Evolutionary conservation across 1,284 basidiomycete species (phyloP), one percentile per base, ranked within the genome.

Genomic region (Stygiomarasmius scandens): DNA sequence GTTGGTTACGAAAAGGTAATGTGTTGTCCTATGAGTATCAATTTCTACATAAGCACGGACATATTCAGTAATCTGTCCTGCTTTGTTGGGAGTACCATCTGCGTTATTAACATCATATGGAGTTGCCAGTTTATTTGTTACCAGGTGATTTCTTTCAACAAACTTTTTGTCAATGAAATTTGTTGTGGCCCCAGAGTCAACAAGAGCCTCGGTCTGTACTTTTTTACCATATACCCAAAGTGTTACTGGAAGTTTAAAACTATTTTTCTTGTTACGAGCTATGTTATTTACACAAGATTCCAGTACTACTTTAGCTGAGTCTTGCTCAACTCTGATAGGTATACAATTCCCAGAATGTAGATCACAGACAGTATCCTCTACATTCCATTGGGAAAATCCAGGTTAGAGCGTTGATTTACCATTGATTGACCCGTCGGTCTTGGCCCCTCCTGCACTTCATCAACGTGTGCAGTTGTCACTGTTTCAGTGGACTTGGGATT

Each of bases 171-270:
- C 24, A 34, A 54, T 54, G 49, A 56, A 59, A 32, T 59, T 59
- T 46, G 41, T 55, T 49, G 54, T 59, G 49, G 58, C 58, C 38
- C 53, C 48, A 45, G 41, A 59, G 45, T 59, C 54, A 51, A 59
- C 58, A 50, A 52, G 44, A 59, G 54, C 53, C 54, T 59, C 32
- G 11, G 58, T 56, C 58, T 59, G 58, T 49, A 56, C 58, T 59
- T 59, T 59, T 19, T 41, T 51, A 20, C 58, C 38, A 34, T 55
- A 55, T 55, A 59, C 54, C 58, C 58, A 59, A 44, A 59, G 54
- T 59, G 54, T 59, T 22, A 59, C 58, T 52, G 58, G 58, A 56
- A 59, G 12, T 59, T 50, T 59, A 55, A 56, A 59, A 29, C 24
- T 56, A 19, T 45, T 24, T 45, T 44, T 54, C 52, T 54, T 54